Conservation (phyloP, 306 rosid species). For the Hylodesmum podocarpum region DNA sequence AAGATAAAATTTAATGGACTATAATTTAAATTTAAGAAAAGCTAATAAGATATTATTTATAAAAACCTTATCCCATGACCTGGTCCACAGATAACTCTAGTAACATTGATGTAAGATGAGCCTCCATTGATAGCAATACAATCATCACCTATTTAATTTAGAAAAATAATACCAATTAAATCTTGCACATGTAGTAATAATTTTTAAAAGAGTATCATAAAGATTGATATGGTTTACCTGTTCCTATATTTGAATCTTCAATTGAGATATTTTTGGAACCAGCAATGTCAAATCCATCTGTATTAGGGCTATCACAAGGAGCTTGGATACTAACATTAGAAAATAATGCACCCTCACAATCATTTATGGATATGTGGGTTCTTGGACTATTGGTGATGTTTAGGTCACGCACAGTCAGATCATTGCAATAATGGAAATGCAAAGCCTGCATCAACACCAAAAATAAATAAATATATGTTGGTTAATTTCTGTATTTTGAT, state of each 20-base stretch:
- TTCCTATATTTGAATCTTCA: slow-evolving; percentile 4
- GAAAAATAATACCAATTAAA: no score
- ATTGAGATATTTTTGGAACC: slow-evolving; percentile 12
- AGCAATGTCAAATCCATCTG: slow-evolving; percentile 47
- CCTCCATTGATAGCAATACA: no score
- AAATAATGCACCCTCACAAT: slow-evolving; percentile 1
- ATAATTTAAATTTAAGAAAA: no score
- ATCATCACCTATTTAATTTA: no score
- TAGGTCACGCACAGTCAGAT: neutral
- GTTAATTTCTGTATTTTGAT: no score
- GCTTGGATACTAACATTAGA: slow-evolving; percentile 10
- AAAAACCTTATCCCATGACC: no score
- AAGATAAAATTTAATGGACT: no score
- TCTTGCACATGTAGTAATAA: no score
- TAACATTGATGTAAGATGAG: no score
- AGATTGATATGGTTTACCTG: slow-evolving; percentile 44
- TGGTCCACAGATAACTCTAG: no score
- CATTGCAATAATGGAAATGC: neutral
- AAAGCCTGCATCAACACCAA: neutral
- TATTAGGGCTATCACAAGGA: slow-evolving; percentile 45
- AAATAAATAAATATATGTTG: neutral
- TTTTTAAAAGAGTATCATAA: no score
- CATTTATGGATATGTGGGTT: slow-evolving; percentile 15
- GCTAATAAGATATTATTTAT: no score
- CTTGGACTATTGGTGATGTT: slow-evolving; percentile 3